Percentiles rank a stretch among this genome's conserved stretches.
These are phyloP conservation scores for Vachellia pachyceras DNA, from an alignment of 306 rosid genomes.

Conservation along the genomic window DNA sequence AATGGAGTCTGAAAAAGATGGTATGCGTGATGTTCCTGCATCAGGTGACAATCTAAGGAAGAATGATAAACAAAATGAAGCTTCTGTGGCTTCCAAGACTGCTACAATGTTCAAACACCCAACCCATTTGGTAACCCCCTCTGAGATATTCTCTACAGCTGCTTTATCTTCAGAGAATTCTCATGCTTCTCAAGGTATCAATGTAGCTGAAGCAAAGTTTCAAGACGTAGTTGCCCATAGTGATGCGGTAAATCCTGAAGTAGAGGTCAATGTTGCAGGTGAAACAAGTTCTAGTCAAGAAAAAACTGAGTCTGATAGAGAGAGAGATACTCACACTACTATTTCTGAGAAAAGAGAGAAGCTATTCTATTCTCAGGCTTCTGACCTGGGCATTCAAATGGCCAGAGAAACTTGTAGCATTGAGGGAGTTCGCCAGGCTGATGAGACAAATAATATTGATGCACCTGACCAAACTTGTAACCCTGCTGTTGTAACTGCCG, in stretches of 20 bases:
- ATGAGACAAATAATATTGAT: slow-evolving; percentile 39
- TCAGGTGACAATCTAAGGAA: slow-evolving; percentile 46
- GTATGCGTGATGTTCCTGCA: slow-evolving; percentile 41
- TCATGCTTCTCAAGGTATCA: slow-evolving; percentile 50
- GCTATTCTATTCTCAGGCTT: slow-evolving; percentile 72
- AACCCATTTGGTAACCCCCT: slow-evolving; percentile 76
- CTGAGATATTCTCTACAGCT: slow-evolving; percentile 62
- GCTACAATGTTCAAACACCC: slow-evolving; percentile 57
- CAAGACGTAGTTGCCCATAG: slow-evolving; percentile 52
- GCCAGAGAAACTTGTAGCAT: slow-evolving; percentile 55
- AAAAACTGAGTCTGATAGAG: slow-evolving; percentile 43
- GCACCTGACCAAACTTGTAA: slow-evolving; percentile 39
- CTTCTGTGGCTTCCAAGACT: slow-evolving; percentile 50
- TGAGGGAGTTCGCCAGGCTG: slow-evolving; percentile 50
- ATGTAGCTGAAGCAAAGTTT: slow-evolving; percentile 42
- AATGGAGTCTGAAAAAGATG: slow-evolving; percentile 52
- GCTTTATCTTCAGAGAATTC: slow-evolving; percentile 59
- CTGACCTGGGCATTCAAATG: slow-evolving; percentile 67
- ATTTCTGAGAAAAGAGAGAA: slow-evolving; percentile 61
- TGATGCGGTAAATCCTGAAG: slow-evolving; percentile 51
- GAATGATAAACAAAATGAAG: slow-evolving; percentile 54
- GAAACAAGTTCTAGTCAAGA: slow-evolving; percentile 50
- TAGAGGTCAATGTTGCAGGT: slow-evolving; percentile 59
- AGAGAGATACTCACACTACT: slow-evolving; percentile 43
- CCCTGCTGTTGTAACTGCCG: slow-evolving; percentile 43